Base-by-base conservation (phyloP, 2,329 filamentous ascomycete species). In the Pestalotiopsis sp. region DNA sequence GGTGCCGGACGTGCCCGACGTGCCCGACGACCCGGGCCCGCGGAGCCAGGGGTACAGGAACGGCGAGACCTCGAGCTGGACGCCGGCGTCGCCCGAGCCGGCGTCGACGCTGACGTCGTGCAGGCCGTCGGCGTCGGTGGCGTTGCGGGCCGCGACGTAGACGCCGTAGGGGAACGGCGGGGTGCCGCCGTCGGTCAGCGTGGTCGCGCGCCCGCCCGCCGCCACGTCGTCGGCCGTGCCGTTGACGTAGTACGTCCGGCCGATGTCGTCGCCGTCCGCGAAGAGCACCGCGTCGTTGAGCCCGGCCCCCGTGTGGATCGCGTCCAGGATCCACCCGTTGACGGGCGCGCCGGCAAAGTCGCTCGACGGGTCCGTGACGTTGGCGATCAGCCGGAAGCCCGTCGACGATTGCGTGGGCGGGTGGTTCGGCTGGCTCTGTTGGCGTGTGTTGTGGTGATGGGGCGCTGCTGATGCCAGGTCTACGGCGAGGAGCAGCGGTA, bases 231-330 rank as follows among this genome's bases (percentile, higher is more conserved):
- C 68, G 13, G 77, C 78, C 13, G 84, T 85, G 72, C 82, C 84
- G 72, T 87, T 87, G 68, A 83, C 77, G 80, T 86, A 87, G 73
- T 87, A 87, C 69, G 83, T 72, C 63, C 78, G 76, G 5, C 75
- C 75, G 27, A 27, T 49, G 49, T 49, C 56, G 17, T 25, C 25
- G 14, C 59, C 67, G 36, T 75, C 72, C 23, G 72, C 69, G 5
- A 71, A 68, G 13, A 84, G 75, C 1, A 82, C 79, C 9, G 81
- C 82, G 2, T 80, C 78, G 66, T 78, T 80, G 11, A 78, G 68
- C 1, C 81, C 83, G 0, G 84, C 81, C 45, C 83, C 83, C 6
- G 77, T 77, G 74, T 86, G 84, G 56, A 83, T 81, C 61, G 78
- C 80, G 59, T 77, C 75, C 31, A 87, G 67, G 61, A 77, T 77